A percentile compares a stretch with the other conserved stretches of the same genome.
Evolutionary conservation across 2,329 filamentous ascomycete genomes (phyloP).

Genomic region (Alternaria sp.): DNA sequence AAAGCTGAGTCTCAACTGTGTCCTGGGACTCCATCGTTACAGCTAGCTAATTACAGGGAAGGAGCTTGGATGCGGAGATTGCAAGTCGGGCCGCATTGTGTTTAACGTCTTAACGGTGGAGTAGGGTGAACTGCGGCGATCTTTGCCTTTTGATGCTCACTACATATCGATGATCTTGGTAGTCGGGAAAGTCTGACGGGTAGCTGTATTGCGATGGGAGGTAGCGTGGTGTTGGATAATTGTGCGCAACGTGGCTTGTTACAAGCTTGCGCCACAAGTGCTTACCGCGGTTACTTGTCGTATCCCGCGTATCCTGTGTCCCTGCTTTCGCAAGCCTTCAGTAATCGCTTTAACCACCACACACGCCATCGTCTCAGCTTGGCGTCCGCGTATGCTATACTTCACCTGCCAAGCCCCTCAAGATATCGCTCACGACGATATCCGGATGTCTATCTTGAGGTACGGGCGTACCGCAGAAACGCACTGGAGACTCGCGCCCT

Average conservation of each 20-base stretch:
- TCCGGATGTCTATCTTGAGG: neutral
- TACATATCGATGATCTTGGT: neutral
- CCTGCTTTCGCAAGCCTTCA: neutral
- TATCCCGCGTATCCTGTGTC: neutral
- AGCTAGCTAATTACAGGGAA: neutral
- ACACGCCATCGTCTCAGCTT: neutral
- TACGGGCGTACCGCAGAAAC: neutral
- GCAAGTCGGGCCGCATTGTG: neutral
- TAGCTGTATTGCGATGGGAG: neutral
- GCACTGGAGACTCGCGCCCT: constrained; percentile 11
- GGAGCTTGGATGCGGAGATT: neutral
- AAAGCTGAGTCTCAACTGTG: neutral
- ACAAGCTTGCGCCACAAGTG: neutral
- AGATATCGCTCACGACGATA: neutral
- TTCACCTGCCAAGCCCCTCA: neutral
- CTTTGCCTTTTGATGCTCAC: neutral
- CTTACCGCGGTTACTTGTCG: neutral
- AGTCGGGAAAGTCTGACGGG: neutral
- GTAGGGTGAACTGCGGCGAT: constrained; percentile 7
- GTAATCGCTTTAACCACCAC: neutral
- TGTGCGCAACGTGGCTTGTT: neutral
- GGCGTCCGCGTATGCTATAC: neutral
- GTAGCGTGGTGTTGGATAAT: neutral
- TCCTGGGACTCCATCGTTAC: neutral
- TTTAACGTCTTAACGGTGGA: neutral